phyloP scores from a whole-genome alignment of 495 filamentous ascomycete genomes.

The Friedmanniomyces simplex region DNA sequence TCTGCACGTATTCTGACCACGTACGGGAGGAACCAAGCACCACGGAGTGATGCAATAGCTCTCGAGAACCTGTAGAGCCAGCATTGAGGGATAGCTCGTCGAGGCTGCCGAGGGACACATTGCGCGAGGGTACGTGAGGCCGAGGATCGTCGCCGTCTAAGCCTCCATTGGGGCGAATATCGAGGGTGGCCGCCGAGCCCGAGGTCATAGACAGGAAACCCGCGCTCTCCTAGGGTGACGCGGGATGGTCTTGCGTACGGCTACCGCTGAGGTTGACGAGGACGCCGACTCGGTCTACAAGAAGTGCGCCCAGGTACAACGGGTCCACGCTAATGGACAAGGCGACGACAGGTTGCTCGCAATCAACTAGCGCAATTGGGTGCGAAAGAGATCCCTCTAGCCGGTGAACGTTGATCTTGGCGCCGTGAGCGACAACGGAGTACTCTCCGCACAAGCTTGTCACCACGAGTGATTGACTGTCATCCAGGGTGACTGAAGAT shows the following conservation, averaged over 20 bases:
- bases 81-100: conserved; percentile 3
- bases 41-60: not conserved
- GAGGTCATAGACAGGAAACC: not conserved
- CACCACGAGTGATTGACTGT: not conserved
- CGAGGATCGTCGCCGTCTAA: too few species aligned
- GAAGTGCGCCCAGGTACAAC: conserved; percentile 50
- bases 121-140: too few species aligned
- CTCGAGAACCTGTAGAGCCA: not conserved
- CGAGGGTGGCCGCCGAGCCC: not conserved
- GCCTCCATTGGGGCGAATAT: too few species aligned
- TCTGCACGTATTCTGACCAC: conserved; percentile 1
- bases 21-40: not conserved
- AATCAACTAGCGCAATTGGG: conserved; percentile 53
- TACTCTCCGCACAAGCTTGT: conserved; percentile 40
- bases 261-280: conserved; percentile 40
- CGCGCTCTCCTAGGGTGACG: not conserved
- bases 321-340: conserved; percentile 32
- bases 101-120: not conserved
- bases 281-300: conserved; percentile 53
- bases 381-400: not conserved
- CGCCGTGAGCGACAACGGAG: conserved; percentile 34
- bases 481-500: conserved; percentile 7
- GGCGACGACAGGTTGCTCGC: not conserved
- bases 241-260: not conserved
- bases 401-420: not conserved